Evolutionary conservation across 495 filamentous ascomycete species (phyloP).

Genomic region (Talaromyces ruber): DNA sequence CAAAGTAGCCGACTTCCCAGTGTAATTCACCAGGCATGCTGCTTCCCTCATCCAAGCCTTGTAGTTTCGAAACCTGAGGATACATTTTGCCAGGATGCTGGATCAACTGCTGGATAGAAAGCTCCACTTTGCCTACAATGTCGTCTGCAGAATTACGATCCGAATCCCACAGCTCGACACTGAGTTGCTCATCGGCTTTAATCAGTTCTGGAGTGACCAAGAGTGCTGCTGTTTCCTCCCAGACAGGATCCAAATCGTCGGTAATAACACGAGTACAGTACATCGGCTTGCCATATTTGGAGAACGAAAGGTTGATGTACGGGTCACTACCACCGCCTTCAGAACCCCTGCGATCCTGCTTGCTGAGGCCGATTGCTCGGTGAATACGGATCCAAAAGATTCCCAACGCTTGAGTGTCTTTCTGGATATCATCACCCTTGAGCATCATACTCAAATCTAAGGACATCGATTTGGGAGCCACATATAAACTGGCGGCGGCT

Average conservation of each 20-base stretch:
- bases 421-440: slow-evolving; percentile 80
- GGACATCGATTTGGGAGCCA: slow-evolving; percentile 92
- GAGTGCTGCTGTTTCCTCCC: slow-evolving; percentile 82
- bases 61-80: slow-evolving; percentile 76
- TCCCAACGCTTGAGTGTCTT: slow-evolving; percentile 77
- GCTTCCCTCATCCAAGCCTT: slow-evolving; percentile 70
- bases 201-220: slow-evolving; percentile 81
- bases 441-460: slow-evolving; percentile 86
- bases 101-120: slow-evolving; percentile 90
- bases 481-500: slow-evolving; percentile 79
- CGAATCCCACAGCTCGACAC: slow-evolving; percentile 92
- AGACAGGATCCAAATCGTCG: slow-evolving; percentile 89
- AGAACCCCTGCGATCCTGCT: slow-evolving; percentile 79
- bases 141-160: slow-evolving; percentile 85
- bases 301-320: slow-evolving; percentile 69
- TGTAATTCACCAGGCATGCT: slow-evolving; percentile 88
- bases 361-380: slow-evolving; percentile 75
- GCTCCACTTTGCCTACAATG: slow-evolving; percentile 86
- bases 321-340: slow-evolving; percentile 89
- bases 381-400: slow-evolving; percentile 89
- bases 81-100: slow-evolving; percentile 90
- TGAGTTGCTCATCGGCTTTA: slow-evolving; percentile 86
- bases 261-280: slow-evolving; percentile 94
- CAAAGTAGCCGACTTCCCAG: slow-evolving; percentile 94
- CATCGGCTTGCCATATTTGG: slow-evolving; percentile 95